phyloP scores from a whole-genome alignment of 1,284 basidiomycete genomes.

The Ustilago cynodontis region DNA sequence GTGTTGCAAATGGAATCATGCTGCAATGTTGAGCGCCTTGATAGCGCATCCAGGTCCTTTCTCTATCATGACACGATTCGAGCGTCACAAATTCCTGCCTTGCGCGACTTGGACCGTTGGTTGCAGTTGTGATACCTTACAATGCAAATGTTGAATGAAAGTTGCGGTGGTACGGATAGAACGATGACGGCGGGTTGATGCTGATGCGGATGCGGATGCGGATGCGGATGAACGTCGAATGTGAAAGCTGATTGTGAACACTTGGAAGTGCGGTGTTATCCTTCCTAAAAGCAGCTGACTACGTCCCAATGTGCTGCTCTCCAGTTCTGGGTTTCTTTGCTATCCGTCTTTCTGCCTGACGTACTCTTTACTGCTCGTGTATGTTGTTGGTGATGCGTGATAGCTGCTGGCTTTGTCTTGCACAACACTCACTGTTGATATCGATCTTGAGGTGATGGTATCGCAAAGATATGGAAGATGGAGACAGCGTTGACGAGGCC shows the following conservation, averaged over 20 bases:
- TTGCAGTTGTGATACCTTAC: not conserved
- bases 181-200: not conserved
- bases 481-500: slow-evolving; percentile 14
- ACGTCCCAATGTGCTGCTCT: too few relatives aligned
- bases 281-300: too few relatives aligned
- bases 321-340: not conserved
- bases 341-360: not conserved
- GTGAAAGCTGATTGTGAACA: not conserved
- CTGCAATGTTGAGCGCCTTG: not conserved
- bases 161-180: not conserved
- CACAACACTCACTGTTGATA: slow-evolving; percentile 49
- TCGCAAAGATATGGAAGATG: slow-evolving; percentile 35
- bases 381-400: slow-evolving; percentile 6
- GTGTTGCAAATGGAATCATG: too few relatives aligned
- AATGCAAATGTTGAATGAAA: not conserved
- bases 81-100: not conserved
- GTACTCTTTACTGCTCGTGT: slow-evolving; percentile 5
- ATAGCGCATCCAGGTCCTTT: not conserved
- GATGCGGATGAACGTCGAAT: not conserved
- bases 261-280: not conserved
- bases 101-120: not conserved
- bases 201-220: not conserved
- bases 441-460: slow-evolving; percentile 56
- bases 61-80: too few relatives aligned
- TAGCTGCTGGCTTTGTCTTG: slow-evolving; percentile 10